Conservation (phyloP, 768 basidiomycete genomes). For the Leccinellum luteum region DNA sequence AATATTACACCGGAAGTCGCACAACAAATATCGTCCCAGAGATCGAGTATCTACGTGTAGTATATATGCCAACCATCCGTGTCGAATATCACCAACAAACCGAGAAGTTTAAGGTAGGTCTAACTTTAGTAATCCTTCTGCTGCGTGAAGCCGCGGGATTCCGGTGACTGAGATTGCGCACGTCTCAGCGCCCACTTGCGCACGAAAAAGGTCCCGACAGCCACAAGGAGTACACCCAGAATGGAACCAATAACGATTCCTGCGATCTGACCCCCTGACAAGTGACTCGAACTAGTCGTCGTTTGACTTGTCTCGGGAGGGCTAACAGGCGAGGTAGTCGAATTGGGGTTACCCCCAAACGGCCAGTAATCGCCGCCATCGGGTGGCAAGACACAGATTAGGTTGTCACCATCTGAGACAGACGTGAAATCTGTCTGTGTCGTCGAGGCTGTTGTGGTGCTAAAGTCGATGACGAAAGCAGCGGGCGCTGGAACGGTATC, state of each 20-base stretch:
- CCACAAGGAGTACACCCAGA: slow-evolving; percentile 42
- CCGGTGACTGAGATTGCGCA: slow-evolving; percentile 12
- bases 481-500: slow-evolving; percentile 52
- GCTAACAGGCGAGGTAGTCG: slow-evolving; percentile 21
- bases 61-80: neutral
- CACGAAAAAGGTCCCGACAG: slow-evolving; percentile 42
- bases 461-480: slow-evolving; percentile 57
- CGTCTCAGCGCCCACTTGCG: slow-evolving; percentile 46
- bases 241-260: slow-evolving; percentile 55
- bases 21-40: neutral
- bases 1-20: neutral
- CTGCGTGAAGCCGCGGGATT: slow-evolving; percentile 17
- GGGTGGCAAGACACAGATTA: slow-evolving; percentile 70
- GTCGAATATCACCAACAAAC: neutral
- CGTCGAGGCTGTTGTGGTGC: slow-evolving; percentile 36
- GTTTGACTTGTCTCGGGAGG: slow-evolving; percentile 13
- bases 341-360: slow-evolving; percentile 49
- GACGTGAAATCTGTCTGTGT: slow-evolving; percentile 53
- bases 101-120: neutral
- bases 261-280: slow-evolving; percentile 31
- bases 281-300: slow-evolving; percentile 16
- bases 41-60: neutral
- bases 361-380: slow-evolving; percentile 73
- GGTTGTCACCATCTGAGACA: slow-evolving; percentile 50
- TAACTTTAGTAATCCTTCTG: slow-evolving; percentile 1